Base-by-base conservation (phyloP, 371 early-diverging fungal genomes). In the Blakeslea trispora region DNA sequence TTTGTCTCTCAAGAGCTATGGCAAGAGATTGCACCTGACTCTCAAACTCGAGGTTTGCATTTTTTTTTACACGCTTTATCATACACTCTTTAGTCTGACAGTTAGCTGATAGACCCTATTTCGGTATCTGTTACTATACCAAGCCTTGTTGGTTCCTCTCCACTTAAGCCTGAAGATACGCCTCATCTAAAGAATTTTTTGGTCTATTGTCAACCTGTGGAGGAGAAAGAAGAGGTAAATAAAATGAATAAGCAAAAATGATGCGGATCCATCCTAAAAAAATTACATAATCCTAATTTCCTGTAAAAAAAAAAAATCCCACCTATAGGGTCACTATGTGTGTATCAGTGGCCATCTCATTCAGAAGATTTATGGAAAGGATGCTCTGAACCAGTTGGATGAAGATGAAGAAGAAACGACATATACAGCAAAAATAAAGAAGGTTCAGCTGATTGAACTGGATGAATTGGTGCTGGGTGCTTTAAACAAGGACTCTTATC, bases 401-500 rank as follows among this genome's bases (percentile, higher is more conserved):
- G 72, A 69, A 32, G 71, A 69, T 0, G 64, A 63, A 34, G 61
- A 63, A 7, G 64, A 59, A 0, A 66, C 34, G n/a, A 7, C 18
- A 1, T 57, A 53, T 23, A 9, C 11, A 15, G 57, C 58, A 11
- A 41, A 61, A 14, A 28, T 89, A 5, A 70, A 77, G 45, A 59
- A 64, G n/a, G 74, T 80, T 3, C 64, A 76, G 43, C 59, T 84
- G 39, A 77, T 87, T 17, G 84, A 82, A 48, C 66, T 89, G 47
- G 81, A 85, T 52, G 86, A 88, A 56, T 49, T 88, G 17, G 81
- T 88, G 45, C 45, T 90, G 46, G 87, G 83, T 21, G 89, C 88
- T 21, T 66, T 81, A 53, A 79, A 82, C 24, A 28, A 69, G 7
- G 64, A 61, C 9, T 79, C 88, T n/a, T 88, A 79, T 67, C 71